Evolutionary conservation across 2,329 filamentous ascomycete species (phyloP).

Genomic region (Talaromyces sp.): DNA sequence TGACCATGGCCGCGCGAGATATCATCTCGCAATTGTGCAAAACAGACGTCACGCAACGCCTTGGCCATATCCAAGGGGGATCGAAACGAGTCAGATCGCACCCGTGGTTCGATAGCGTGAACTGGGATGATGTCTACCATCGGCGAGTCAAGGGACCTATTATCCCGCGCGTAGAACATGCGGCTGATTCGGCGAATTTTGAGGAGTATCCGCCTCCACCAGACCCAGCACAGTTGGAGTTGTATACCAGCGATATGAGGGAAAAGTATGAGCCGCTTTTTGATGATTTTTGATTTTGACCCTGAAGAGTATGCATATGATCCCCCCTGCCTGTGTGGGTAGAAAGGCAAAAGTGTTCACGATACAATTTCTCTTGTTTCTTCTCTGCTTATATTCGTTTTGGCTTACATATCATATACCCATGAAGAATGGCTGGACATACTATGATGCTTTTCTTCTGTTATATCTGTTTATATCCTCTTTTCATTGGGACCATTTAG

Average conservation of each 20-base stretch:
- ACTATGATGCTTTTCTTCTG: constrained; percentile 1
- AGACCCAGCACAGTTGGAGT: constrained; percentile 49
- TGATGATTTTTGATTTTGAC: constrained; percentile 53
- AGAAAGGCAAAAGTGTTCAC: not conserved
- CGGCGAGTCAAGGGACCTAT: constrained; percentile 59
- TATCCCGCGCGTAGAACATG: constrained; percentile 56
- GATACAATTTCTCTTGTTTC: not conserved
- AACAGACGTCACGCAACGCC: constrained; percentile 59
- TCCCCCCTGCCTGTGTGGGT: not conserved
- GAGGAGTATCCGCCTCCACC: constrained; percentile 60
- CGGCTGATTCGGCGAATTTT: constrained; percentile 62
- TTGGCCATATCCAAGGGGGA: constrained; percentile 61
- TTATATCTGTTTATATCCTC: not conserved
- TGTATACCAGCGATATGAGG: constrained; percentile 58
- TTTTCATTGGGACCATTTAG: not conserved
- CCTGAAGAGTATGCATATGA: not conserved
- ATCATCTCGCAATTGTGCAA: constrained; percentile 61
- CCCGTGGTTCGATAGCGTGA: constrained; percentile 58
- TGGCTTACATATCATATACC: constrained; percentile 3
- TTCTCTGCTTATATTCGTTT: not conserved
- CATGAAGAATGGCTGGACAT: constrained; percentile 12
- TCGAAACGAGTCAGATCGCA: constrained; percentile 58
- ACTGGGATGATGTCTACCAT: constrained; percentile 62
- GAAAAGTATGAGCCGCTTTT: constrained; percentile 59
- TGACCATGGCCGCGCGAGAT: constrained; percentile 57